phyloP scores from a whole-genome alignment of 2,329 filamentous ascomycete species.

The Sporothrix phasma region DNA sequence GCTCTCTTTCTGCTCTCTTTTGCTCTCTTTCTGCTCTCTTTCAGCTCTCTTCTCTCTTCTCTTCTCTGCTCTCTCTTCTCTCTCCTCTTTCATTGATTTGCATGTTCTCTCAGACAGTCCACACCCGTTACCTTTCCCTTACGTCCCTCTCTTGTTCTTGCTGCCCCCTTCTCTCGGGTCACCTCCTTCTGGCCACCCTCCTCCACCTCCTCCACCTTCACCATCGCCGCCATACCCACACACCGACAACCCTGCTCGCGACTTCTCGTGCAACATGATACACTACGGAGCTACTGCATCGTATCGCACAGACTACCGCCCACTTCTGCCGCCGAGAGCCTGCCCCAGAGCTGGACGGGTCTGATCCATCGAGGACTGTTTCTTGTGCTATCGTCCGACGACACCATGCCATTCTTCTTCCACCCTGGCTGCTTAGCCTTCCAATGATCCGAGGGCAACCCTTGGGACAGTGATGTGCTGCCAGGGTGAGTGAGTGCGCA shows the following conservation, averaged over 20 bases:
- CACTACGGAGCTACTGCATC: constrained; percentile 11
- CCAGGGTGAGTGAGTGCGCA: constrained; percentile 1
- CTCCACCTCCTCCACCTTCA: background rate
- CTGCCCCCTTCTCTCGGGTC: background rate
- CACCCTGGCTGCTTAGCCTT: constrained; percentile 5
- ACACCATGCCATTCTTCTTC: background rate
- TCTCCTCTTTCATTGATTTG: background rate
- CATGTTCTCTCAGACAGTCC: background rate
- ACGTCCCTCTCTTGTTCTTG: constrained; percentile 8
- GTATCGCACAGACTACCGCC: constrained; percentile 12
- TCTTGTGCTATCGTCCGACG: background rate
- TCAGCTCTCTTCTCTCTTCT: background rate
- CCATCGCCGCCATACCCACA: background rate
- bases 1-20: background rate
- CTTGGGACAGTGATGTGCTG: background rate
- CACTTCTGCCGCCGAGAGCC: background rate
- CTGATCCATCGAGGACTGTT: background rate
- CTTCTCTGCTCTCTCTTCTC: background rate
- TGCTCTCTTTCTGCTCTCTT: constrained; percentile 5
- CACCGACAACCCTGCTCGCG: background rate
- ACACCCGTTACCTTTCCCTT: too few species aligned
- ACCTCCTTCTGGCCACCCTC: background rate
- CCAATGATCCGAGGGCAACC: constrained; percentile 7
- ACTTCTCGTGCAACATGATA: background rate
- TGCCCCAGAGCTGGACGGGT: background rate